Base-by-base conservation (phyloP, 169 alveolate genomes). In the Plasmodium cynomolgi region DNA sequence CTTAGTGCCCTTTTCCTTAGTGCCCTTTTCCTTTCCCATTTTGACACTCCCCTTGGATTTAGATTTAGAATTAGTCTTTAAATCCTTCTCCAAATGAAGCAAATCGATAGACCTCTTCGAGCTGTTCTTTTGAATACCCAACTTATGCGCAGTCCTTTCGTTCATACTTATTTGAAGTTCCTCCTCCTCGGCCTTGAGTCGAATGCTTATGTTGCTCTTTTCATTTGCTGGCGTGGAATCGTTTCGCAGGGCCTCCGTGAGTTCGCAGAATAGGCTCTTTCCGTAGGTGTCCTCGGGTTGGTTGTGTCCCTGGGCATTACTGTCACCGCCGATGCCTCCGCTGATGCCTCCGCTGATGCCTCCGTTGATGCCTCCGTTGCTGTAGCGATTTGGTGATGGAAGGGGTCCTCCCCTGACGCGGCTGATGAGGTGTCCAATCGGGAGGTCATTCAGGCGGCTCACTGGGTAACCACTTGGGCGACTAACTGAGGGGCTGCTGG, bases 191-290 rank as follows among this genome's bases (percentile, higher is more conserved):
- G 73, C 84, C 39, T 74, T 85, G 4, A 74, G 75, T 3, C 44
- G 81, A 75, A 72, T 39, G 44, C 58, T 26, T 77, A 85, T 29
- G 79, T 85, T 85, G 47, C 84, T 74, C 31, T 74, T 74, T 23
- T 58, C 26, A 54, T 74, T 68, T 75, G 50, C 41, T 0, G 44
- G 47, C 11, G n/a, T 74, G 15, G 47, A 15, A 85, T 74, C 84
- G 79, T 74, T 77, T 17, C 62, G 37, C 41, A 74, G 50, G 34
- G 84, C 93, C 79, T 85, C 93, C n/a, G 84, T 74, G 39, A 85
- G 75, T 50, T 85, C 93, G 41, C 80, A 74, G 79, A 85, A 74
- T 13, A 85, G 26, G 17, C 44, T 85, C 31, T 15, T 85, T 20
- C 62, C 58, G 20, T 85, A 47, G 3, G 71, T 58, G 26, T 82